phyloP scores from a whole-genome alignment of 768 basidiomycete species.

The Auricularia heimuer region DNA sequence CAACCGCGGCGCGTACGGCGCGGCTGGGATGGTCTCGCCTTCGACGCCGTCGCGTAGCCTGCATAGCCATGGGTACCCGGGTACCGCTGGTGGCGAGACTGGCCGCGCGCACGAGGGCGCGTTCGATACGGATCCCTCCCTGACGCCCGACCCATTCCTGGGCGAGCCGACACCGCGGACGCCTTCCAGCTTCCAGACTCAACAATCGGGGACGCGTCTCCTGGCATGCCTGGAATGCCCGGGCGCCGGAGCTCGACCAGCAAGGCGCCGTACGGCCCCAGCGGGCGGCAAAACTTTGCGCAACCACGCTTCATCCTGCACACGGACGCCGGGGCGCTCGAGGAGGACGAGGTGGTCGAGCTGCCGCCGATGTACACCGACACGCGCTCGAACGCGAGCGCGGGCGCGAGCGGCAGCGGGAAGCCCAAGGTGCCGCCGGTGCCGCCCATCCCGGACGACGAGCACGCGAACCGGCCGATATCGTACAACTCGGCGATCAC shows the following conservation, averaged over 20 bases:
- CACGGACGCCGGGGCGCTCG: slow-evolving; percentile 48
- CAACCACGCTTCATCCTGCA: slow-evolving; percentile 52
- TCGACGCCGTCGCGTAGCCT: background rate
- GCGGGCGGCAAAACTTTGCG: slow-evolving; percentile 16
- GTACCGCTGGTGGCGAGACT: background rate
- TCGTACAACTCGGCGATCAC: background rate
- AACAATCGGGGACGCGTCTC: background rate
- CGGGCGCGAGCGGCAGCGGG: background rate
- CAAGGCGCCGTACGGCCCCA: background rate
- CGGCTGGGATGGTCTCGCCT: background rate
- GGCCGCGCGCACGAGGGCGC: background rate
- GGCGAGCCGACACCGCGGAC: slow-evolving; percentile 19
- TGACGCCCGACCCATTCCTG: slow-evolving; percentile 18
- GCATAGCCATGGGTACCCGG: background rate
- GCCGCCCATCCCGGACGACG: background rate
- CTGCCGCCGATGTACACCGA: slow-evolving; percentile 68
- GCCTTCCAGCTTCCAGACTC: background rate
- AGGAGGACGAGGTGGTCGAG: slow-evolving; percentile 49
- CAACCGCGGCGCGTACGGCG: background rate
- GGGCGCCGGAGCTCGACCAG: background rate
- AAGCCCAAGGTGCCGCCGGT: background rate
- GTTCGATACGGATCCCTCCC: background rate
- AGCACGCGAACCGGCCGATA: background rate
- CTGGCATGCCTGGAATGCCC: background rate
- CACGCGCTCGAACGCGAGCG: background rate